Conservation (phyloP, 2,329 filamentous ascomycete species). For the Diplodia scrobiculata region DNA sequence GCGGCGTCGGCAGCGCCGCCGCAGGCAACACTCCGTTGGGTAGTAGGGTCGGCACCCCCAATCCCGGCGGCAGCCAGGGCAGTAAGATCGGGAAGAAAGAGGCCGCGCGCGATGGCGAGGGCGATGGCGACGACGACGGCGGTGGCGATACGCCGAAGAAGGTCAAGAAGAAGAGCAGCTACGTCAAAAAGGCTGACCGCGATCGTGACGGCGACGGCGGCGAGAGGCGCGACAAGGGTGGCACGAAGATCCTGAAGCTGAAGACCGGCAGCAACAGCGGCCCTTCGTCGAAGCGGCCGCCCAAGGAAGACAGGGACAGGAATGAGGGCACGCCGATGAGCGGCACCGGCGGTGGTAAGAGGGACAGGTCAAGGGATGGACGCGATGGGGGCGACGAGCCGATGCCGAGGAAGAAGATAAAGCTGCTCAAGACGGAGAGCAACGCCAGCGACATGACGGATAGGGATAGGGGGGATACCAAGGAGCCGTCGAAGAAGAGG, state of each 20-base stretch:
- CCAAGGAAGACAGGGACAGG: conserved; percentile 33
- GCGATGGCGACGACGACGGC: conserved; percentile 39
- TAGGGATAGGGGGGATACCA: conserved; percentile 12
- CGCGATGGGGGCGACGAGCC: conserved; percentile 32
- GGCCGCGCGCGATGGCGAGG: conserved; percentile 33
- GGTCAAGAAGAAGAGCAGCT: conserved; percentile 54
- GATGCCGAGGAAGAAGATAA: conserved; percentile 45
- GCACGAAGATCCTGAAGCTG: conserved; percentile 35
- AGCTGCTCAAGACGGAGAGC: conserved; percentile 33
- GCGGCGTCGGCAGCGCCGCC: conserved; percentile 41
- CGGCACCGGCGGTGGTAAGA: neutral
- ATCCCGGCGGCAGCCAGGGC: conserved; percentile 40
- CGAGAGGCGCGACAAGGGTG: conserved; percentile 41
- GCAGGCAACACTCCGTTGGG: conserved; percentile 48
- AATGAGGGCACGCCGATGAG: conserved; percentile 29
- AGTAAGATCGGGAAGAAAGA: conserved; percentile 41
- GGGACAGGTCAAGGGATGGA: conserved; percentile 34
- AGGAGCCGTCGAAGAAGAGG: neutral
- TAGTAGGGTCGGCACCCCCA: conserved; percentile 48
- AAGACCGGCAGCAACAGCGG: conserved; percentile 9
- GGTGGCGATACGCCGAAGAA: conserved; percentile 52
- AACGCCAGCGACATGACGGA: conserved; percentile 1
- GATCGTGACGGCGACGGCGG: conserved; percentile 38
- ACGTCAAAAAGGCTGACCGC: conserved; percentile 46
- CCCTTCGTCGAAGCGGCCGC: conserved; percentile 22